Base-by-base conservation (phyloP, 805 yeast genomes). In the Metahyphopichia silvanorum region DNA sequence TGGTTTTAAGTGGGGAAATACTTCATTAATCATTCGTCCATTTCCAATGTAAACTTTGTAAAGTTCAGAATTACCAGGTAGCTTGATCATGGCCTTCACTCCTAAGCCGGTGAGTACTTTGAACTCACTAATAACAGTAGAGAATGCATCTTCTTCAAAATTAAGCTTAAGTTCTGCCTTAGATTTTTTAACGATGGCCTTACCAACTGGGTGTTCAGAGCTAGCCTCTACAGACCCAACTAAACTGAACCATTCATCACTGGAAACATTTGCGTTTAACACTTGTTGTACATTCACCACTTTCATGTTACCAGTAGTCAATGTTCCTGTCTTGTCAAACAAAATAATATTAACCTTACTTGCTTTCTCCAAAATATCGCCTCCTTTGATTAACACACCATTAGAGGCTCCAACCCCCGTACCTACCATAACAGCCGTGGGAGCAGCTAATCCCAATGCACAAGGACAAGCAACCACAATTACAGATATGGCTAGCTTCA, bases 391-490 rank as follows among this genome's bases (percentile, higher is more conserved):
- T 33, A 93, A 66, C 4, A 93, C 83, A 13, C 98, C 98, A 55
- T 86, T 70, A 10, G 75, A 58, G 0, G 98, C 98, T 25, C 96
- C 98, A 15, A 87, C 82, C 25, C 98, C 98, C 2, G 98, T 91
- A 6, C 97, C 98, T 2, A 93, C 98, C 97, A 94, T 93, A 8
- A 93, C 86, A 0, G 98, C 98, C 2, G 98, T 94, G 1, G 99
- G 99, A 0, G 98, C 95, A 3, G 97, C 97, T 31, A 93, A 69
- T 3, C 98, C 99, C 16, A 93, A 63, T 0, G 98, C 98, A 71
- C 98, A 93, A 0, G 99, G 99, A 60, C 99, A 93, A 2, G 98
- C 98, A 31, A 93, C 97, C 8, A 93, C 96, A 42, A 94, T 76
- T 4, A 93, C 98, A 5, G 95, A 80, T 17, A 93, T 91, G 5